Base-by-base conservation (phyloP, 1,139 yeast genomes). In the Yamadazyma conglobata region DNA sequence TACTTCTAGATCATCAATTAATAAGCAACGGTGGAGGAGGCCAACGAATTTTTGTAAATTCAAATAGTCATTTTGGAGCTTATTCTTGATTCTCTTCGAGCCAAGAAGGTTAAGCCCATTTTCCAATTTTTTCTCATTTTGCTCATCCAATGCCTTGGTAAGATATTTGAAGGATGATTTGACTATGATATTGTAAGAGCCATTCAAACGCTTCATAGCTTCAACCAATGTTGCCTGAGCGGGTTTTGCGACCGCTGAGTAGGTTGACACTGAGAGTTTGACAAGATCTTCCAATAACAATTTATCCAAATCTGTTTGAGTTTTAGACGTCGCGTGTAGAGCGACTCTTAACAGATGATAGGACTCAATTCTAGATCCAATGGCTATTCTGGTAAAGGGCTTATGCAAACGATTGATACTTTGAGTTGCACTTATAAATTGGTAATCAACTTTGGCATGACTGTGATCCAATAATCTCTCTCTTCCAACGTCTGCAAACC, bases 401-500 rank as follows among this genome's bases (percentile, higher is more conserved):
- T 83, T 81, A 12, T 77, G 64, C 12, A 79, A 51, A 24, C 69
- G 56, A 26, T 69, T 67, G 17, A 75, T 56, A 12, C 59, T 60
- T 34, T 71, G 73, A 19, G 60, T 51, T 9, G 55, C 49, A 24
- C 57, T 55, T 33, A 58, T 48, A 44, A 64, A 58, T 13, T 58
- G 58, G 48, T 58, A 60, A 41, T 56, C 59, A 22, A 66, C 52
- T 26, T 54, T 57, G 0, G 70, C 62, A 37, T 65, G 68, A 39
- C 79, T 76, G 9, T 73, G 60, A 31, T 73, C 81, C 30, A 81
- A 73, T 1, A 81, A 62, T 10, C 84, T 64, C 46, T 85, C 95
- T 40, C 77, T 70, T 1, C 95, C 95, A 16, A 84, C 83, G 52
- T 88, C 94, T 11, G 85, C 73, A 41, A 91, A 77, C 88, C 95